Conservation (phyloP, 2,329 filamentous ascomycete species). For the Clarireedia sp. region DNA sequence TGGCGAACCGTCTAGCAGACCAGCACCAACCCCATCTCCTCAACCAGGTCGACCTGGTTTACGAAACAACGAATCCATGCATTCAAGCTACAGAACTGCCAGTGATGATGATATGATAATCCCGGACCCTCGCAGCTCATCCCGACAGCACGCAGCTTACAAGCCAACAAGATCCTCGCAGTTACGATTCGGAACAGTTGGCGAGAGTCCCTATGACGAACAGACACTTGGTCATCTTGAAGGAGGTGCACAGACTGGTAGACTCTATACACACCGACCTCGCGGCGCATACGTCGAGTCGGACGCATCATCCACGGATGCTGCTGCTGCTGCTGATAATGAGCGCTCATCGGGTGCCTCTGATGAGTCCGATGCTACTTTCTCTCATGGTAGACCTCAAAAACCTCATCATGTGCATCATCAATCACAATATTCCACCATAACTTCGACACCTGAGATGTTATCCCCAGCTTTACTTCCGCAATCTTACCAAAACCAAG, state of each 20-base stretch:
- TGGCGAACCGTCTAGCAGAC: not conserved
- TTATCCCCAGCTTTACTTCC: not conserved
- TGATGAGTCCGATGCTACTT: constrained; percentile 25
- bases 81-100: constrained; percentile 1
- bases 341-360: constrained; percentile 25
- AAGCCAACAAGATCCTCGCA: constrained; percentile 30
- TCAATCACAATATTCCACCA: constrained; percentile 8
- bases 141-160: constrained; percentile 21
- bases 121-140: not conserved
- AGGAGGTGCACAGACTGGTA: constrained; percentile 15
- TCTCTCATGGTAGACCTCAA: constrained; percentile 17
- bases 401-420: constrained; percentile 5
- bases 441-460: constrained; percentile 7
- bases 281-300: constrained; percentile 13
- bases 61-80: constrained; percentile 3
- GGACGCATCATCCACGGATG: constrained; percentile 18
- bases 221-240: constrained; percentile 24
- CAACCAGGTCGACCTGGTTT: not conserved
- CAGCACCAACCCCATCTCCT: not conserved
- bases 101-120: constrained; percentile 4
- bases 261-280: constrained; percentile 17
- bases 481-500: not conserved
- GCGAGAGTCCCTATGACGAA: constrained; percentile 19
- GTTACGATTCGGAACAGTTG: constrained; percentile 27
- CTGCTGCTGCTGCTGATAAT: constrained; percentile 23